Conservation (phyloP, 1,139 yeast species). For the Debaryomyces fabryi region DNA sequence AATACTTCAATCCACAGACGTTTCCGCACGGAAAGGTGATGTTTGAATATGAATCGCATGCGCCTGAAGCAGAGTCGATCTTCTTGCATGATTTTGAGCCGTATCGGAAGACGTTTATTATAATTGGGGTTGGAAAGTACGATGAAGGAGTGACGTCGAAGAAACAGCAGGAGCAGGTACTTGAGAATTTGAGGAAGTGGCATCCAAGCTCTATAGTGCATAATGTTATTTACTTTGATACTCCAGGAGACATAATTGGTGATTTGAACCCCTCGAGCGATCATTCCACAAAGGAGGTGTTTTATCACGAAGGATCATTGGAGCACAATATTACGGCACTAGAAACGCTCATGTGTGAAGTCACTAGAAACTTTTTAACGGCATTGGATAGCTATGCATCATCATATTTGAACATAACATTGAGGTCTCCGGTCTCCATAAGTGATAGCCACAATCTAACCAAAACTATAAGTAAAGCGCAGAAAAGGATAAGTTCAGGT, state of each 20-base stretch:
- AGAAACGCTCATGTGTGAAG: constrained; percentile 74
- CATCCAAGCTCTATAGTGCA: constrained; percentile 69
- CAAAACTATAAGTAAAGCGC: constrained; percentile 58
- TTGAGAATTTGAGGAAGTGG: constrained; percentile 21
- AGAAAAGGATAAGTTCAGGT: constrained; percentile 44
- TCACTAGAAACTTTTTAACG: constrained; percentile 63
- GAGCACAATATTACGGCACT: constrained; percentile 41
- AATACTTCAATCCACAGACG: constrained; percentile 77
- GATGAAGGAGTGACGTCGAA: constrained; percentile 20
- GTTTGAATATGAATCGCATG: constrained; percentile 54
- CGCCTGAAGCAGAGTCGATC: constrained; percentile 57
- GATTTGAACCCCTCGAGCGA: constrained; percentile 21
- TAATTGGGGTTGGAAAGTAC: constrained; percentile 64
- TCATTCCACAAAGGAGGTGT: constrained; percentile 25
- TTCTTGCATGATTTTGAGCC: constrained; percentile 90
- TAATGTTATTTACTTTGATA: constrained; percentile 60
- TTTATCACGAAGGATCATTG: constrained; percentile 27
- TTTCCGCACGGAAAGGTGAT: constrained; percentile 76
- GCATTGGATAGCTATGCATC: constrained; percentile 70
- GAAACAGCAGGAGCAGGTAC: constrained; percentile 8
- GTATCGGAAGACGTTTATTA: constrained; percentile 70
- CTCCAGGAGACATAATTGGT: constrained; percentile 34
- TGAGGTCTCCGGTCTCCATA: constrained; percentile 72
- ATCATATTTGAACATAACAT: constrained; percentile 69
- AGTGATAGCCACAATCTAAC: constrained; percentile 51